These are phyloP conservation scores for Ophiocordyceps robertsii DNA, from an alignment of 2,329 filamentous ascomycete genomes.

Conservation along the genomic window DNA sequence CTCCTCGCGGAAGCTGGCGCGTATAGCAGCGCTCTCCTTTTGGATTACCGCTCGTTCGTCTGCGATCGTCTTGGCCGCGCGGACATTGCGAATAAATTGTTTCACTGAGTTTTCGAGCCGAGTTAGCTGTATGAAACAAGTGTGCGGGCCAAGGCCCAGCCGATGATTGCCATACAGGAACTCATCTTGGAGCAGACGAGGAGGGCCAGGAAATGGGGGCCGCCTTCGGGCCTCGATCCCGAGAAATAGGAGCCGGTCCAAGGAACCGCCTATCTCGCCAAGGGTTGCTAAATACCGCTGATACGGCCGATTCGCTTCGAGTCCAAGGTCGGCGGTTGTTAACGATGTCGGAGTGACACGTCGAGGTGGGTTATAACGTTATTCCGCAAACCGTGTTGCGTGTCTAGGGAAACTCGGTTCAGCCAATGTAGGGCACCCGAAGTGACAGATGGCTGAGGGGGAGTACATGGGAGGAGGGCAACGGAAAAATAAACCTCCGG, in stretches of 20 bases:
- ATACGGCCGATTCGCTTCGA: background rate
- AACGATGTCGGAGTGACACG: background rate
- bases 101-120: conserved; percentile 51
- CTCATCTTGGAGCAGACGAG: conserved; percentile 16
- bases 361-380: background rate
- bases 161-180: conserved; percentile 18
- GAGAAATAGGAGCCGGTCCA: background rate
- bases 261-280: no score
- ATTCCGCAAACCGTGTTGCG: background rate
- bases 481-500: no score
- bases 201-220: background rate
- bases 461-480: no score
- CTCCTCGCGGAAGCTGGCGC: conserved; percentile 95
- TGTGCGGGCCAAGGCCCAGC: background rate
- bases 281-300: background rate
- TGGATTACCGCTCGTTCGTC: conserved; percentile 97
- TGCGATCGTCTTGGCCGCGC: conserved; percentile 95
- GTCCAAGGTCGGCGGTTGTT: background rate
- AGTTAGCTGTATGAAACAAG: background rate
- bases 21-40: conserved; percentile 95
- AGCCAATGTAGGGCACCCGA: background rate
- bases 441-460: background rate
- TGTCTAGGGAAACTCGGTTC: background rate
- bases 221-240: background rate
- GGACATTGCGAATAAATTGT: conserved; percentile 98